phyloP scores from a whole-genome alignment of 2,329 filamentous ascomycete genomes.

The Neonectria ditissima region DNA sequence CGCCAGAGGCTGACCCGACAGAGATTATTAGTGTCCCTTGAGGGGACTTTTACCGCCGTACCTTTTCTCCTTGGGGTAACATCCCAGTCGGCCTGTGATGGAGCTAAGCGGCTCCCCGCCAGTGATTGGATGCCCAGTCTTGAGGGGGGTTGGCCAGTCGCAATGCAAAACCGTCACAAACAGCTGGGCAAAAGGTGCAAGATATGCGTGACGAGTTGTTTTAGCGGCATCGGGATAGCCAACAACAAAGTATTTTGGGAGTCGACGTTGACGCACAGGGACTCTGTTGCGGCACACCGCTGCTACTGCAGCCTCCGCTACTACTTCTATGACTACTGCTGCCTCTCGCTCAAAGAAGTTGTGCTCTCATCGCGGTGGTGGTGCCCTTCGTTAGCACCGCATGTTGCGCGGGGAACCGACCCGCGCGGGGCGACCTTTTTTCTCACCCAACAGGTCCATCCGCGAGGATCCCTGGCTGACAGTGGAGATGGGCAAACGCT shows the following conservation, averaged over 20 bases:
- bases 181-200: conserved; percentile 26
- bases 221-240: conserved; percentile 35
- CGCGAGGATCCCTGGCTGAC: conserved; percentile 18
- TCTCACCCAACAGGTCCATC: conserved; percentile 1
- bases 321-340: neutral
- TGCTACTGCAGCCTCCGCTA: conserved; percentile 30
- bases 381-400: conserved; percentile 5
- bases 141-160: conserved; percentile 34
- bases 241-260: conserved; percentile 29
- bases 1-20: conserved; percentile 32
- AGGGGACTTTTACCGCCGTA: conserved; percentile 30
- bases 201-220: conserved; percentile 31
- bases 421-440: conserved; percentile 12
- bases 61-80: conserved; percentile 28
- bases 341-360: conserved; percentile 7
- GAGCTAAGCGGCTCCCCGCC: conserved; percentile 21
- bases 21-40: conserved; percentile 22
- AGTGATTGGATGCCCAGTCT: conserved; percentile 35
- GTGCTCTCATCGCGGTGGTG: conserved; percentile 1
- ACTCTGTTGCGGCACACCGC: conserved; percentile 40
- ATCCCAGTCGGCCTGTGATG: conserved; percentile 38
- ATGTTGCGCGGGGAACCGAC: conserved; percentile 4
- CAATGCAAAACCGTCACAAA: conserved; percentile 42
- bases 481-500: conserved; percentile 12
- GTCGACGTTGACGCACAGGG: conserved; percentile 35